phyloP scores from a whole-genome alignment of 2,329 filamentous ascomycete species.

The Ceratocystis lukuohia region DNA sequence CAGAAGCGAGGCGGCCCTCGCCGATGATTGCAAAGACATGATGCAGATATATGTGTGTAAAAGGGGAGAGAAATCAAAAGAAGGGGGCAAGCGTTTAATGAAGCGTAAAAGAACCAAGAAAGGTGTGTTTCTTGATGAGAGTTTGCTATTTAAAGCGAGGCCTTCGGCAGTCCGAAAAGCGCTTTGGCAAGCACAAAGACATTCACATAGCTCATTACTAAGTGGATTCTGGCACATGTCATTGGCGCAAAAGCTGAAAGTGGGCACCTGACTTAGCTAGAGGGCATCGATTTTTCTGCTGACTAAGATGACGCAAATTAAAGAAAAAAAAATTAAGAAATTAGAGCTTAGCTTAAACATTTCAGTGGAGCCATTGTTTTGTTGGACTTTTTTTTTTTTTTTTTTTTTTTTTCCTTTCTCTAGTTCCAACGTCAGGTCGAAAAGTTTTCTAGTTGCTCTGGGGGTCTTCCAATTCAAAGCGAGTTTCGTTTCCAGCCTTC shows the following conservation, averaged over 20 bases:
- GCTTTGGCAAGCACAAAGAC: background rate
- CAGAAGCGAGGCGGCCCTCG: conserved; percentile 16
- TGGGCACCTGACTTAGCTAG: background rate
- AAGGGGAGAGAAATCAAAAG: background rate
- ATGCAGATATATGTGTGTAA: background rate
- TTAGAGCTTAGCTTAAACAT: background rate
- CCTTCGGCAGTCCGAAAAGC: conserved; percentile 5
- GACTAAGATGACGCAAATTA: conserved; percentile 16
- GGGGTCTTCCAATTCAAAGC: no score
- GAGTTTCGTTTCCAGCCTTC: background rate
- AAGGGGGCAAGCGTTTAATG: background rate
- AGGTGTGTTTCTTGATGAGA: background rate
- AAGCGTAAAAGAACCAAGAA: background rate
- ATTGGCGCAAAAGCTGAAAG: conserved; percentile 8
- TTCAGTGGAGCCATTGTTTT: conserved; percentile 12
- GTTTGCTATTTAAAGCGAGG: background rate
- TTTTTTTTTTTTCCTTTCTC: background rate
- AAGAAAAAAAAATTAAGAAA: background rate
- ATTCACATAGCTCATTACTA: conserved; percentile 15
- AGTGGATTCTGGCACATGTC: conserved; percentile 6
- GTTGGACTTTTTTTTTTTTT: background rate
- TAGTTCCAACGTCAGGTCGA: no score
- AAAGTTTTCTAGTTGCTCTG: no score
- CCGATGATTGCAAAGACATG: conserved; percentile 5
- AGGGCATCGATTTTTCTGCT: background rate